phyloP scores from a whole-genome alignment of 441 rosid genomes.

The Raphanus hybrid region DNA sequence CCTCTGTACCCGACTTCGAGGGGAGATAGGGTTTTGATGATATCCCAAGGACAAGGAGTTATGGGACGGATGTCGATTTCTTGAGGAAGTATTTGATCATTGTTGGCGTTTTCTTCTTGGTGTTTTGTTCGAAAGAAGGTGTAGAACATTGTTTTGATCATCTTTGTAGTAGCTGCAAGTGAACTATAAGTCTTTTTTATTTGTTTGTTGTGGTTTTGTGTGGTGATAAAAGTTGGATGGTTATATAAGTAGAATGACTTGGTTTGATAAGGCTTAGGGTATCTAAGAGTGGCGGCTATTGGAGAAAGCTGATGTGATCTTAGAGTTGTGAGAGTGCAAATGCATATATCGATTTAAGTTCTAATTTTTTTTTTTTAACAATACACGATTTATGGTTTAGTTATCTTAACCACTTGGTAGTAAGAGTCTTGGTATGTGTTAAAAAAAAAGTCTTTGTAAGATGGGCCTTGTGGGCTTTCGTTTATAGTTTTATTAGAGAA shows the following conservation, averaged over 20 bases:
- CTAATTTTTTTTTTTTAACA: too few species aligned
- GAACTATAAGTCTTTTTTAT: neutral
- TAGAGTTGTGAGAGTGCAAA: neutral
- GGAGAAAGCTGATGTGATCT: neutral
- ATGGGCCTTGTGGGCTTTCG: neutral
- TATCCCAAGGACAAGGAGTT: neutral
- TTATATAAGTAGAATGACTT: neutral
- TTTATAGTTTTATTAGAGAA: neutral
- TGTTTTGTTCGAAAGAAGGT: conserved; percentile 28
- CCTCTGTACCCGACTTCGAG: conserved; percentile 4
- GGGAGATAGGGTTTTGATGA: conserved; percentile 14
- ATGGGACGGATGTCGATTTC: conserved; percentile 29
- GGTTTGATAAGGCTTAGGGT: conserved; percentile 2
- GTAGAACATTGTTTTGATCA: conserved; percentile 34
- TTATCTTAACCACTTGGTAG: neutral
- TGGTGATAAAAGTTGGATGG: neutral
- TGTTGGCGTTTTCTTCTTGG: conserved; percentile 12
- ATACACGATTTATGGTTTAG: neutral
- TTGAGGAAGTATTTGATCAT: conserved; percentile 13
- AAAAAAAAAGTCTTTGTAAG: neutral
- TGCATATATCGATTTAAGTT: neutral
- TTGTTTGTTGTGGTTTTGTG: neutral
- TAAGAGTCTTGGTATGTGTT: neutral
- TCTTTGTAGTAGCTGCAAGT: neutral
- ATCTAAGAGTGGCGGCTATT: neutral